Evolutionary conservation across 192 early-diverging fungal genomes (phyloP), one percentile per base, ranked within the genome.

Genomic region (Coemansia aciculifera): DNA sequence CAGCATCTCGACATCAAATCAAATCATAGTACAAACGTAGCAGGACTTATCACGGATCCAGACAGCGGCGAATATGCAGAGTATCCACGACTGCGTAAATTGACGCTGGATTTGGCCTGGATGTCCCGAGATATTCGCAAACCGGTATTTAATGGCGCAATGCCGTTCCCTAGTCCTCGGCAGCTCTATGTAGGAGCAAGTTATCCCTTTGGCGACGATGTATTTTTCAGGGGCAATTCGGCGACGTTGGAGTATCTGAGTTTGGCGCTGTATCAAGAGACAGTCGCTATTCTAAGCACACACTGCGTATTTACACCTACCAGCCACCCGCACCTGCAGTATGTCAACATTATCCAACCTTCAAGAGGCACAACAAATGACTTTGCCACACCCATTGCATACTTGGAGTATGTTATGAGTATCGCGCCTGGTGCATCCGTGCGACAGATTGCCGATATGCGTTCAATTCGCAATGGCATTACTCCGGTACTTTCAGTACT

Each of bases 191-290:
- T 39, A n/a, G 5, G 29, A 10, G 15, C n/a, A 10, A 29, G 19
- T 15, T 66, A 66, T 27, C 65, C 65, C 8, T 66, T 57, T 39
- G 65, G 11, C 38, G 65, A 66, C 24, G 65, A 66, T 13, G 38
- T 38, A 5, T 5, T 42, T 19, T 66, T 66, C 21, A 54, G 65
- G 1, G 65, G 52, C 1, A 66, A 66, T 24, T 3, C 19, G 29
- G 46, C 36, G 8, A 31, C 54, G n/a, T 37, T 66, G 27, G 65
- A 66, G 39, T 29, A 27, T 17, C 29, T 66, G 17, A 40, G 40
- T 7, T 8, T 66, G 48, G 40, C 24, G 10, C 24, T 12, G 9
- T 6, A 13, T 29, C 49, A 5, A 5, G 24, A 2, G 49, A 52
- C 49, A 13, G 49, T 52, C 13, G 11, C 2, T 2, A 52, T 52